phyloP scores from a whole-genome alignment of 805 yeast genomes.

The Metschnikowia proteae region DNA sequence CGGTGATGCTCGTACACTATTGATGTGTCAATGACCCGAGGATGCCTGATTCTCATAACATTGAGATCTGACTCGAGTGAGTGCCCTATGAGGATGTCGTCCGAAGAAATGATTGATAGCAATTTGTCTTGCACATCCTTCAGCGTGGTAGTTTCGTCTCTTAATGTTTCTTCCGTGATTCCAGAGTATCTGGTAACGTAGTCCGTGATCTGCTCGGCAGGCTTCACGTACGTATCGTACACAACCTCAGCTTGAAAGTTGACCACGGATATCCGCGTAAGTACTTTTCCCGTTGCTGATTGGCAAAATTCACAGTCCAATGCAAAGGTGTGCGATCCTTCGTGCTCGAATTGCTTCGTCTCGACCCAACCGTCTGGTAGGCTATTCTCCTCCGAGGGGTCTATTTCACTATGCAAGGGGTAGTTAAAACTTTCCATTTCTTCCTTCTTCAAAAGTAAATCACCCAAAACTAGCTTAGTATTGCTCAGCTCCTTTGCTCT shows the following conservation, averaged over 20 bases:
- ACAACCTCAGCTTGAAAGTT: conserved; percentile 58
- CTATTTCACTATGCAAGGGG: conserved; percentile 49
- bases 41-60: conserved; percentile 69
- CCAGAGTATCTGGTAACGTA: conserved; percentile 86
- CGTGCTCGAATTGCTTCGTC: conserved; percentile 51
- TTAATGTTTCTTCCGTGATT: conserved; percentile 66
- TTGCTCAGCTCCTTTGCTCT: conserved; percentile 30
- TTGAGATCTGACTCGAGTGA: conserved; percentile 80
- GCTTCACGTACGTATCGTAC: conserved; percentile 74
- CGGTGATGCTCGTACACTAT: conserved; percentile 71
- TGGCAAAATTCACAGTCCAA: conserved; percentile 94
- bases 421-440: conserved; percentile 49
- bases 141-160: conserved; percentile 58
- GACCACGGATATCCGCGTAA: conserved; percentile 75
- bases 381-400: conserved; percentile 9
- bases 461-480: conserved; percentile 43
- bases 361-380: conserved; percentile 46
- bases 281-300: conserved; percentile 55
- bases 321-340: conserved; percentile 65
- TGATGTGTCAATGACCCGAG: conserved; percentile 76
- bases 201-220: conserved; percentile 68
- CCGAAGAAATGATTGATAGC: conserved; percentile 41
- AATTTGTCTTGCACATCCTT: conserved; percentile 64
- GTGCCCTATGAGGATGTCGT: conserved; percentile 81
- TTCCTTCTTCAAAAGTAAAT: conserved; percentile 49